Base-by-base conservation (phyloP, 2,329 filamentous ascomycete genomes). In the Podosphaera aphanis region DNA sequence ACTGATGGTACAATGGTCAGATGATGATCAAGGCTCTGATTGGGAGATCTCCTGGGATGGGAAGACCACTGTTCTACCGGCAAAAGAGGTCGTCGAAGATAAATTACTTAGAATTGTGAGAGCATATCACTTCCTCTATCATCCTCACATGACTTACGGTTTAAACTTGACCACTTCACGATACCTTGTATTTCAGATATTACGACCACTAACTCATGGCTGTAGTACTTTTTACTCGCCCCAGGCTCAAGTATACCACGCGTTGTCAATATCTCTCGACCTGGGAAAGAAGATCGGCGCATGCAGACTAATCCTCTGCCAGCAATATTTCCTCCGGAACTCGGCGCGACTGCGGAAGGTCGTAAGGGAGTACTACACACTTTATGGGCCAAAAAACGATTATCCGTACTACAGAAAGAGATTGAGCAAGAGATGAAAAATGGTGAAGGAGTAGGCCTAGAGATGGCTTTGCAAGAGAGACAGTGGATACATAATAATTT, bases 1-100 rank as follows among this genome's bases (percentile, higher is more conserved):
- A 51, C 66, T 93, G 54, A 90, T 93, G 83, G 78, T 93, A 35
- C 84, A 93, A 61, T 93, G 85, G 85, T 76, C 83, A 58, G 73
- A 78, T 59, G 51, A 53, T 21, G 52, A 52, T 44, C 61, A 62
- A 10, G 51, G 67, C 15, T 57, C 56, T 0, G 70, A 68, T 2
- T 93, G 84, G 84, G 72, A 80, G 48, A 77, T 93, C 18, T 79
- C 74, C 1, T 93, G 85, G 84, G 74, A 85, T 37, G 80, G 82
- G 39, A 92, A 90, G 60, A 73, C 70, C 23, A 76, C 76, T 1
- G 72, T 82, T 16, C 65, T 90, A 19, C 74, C 77, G 5, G 57
- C 57, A 21, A 52, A 52, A 44, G 59, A 59, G 47, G 56, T 55
- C 21, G 52, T 53, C 4, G 57, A 59, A 21, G 57, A 10, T 71